Conservation (phyloP, 2,329 filamentous ascomycete genomes). For the Fusarium devonianum region DNA sequence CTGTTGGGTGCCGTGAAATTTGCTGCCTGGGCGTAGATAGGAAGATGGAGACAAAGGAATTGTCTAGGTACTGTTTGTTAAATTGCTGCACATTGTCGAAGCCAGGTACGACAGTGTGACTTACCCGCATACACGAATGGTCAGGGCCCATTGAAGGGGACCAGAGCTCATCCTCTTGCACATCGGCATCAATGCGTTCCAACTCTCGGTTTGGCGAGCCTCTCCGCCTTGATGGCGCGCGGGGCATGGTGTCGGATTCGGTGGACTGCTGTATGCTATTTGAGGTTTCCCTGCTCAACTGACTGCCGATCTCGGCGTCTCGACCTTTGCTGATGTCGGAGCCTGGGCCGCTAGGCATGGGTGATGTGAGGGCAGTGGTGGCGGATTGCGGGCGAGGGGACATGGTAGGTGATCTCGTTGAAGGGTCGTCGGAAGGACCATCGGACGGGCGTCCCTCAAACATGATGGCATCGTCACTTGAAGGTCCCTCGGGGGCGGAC, state of each 20-base stretch:
- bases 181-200: constrained; percentile 35
- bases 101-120: constrained; percentile 20
- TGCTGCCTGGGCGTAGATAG: constrained; percentile 85
- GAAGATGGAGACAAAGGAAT: constrained; percentile 84
- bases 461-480: constrained; percentile 38
- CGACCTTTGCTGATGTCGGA: constrained; percentile 47
- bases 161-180: constrained; percentile 44
- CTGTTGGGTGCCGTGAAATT: constrained; percentile 88
- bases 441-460: constrained; percentile 39
- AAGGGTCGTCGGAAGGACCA: constrained; percentile 41
- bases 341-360: constrained; percentile 43
- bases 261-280: constrained; percentile 25
- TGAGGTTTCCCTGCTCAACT: constrained; percentile 36
- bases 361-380: constrained; percentile 46
- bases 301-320: constrained; percentile 37
- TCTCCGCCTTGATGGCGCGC: constrained; percentile 23
- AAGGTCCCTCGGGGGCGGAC: constrained; percentile 29
- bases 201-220: constrained; percentile 29
- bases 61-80: constrained; percentile 56
- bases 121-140: constrained; percentile 48
- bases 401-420: constrained; percentile 52
- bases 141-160: constrained; percentile 50
- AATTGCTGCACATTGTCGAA: constrained; percentile 4
- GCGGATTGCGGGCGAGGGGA: constrained; percentile 52
- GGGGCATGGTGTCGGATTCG: constrained; percentile 28